Evolutionary conservation across 495 filamentous ascomycete genomes (phyloP), one percentile per base, ranked within the genome.

Genomic region (Penicillium macrosclerotiorum): DNA sequence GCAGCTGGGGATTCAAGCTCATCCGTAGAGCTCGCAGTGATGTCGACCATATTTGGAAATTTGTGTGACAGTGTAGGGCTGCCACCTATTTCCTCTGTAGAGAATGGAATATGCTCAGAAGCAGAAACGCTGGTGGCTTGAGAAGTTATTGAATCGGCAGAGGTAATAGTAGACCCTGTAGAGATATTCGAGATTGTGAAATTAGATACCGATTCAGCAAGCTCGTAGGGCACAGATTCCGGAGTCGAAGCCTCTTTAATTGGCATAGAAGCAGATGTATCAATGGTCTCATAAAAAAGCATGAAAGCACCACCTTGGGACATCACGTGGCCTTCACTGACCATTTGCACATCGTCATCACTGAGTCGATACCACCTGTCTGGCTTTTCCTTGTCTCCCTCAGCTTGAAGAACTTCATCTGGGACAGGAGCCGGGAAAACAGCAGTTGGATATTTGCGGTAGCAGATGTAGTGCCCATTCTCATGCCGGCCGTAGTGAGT

Each of bases 391-490:
- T 69, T 57, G 20, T 65, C 66, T 4, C 62, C 61, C 14, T 72
- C 68, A 12, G 53, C 62, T 31, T 72, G 60, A 5, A 60, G 45
- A 4, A 69, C 52, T 30, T 64, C 53, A 16, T 74, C 67, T 5
- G 72, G 63, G 9, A 69, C 52, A 20, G 63, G 52, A 12, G 52
- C 66, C 12, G 65, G 63, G 33, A 71, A 73, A 4, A 37, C 52
- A 0, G 60, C 47, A 5, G 59, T 59, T 0, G 79, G 73, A 59
- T 87, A 82, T 56, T 84, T 83, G 32, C 89, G 72, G 57, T 93
- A 97, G 59, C 88, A 92, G 41, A 95, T 81, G 55, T 99, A 97
- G 68, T 99, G 94, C 0, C 94, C 94, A 51, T 93, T 95, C 47
- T 96, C 89, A 59, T 97, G 94, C 14, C 83, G 75, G 4, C 93